Evolutionary conservation across 768 basidiomycete genomes (phyloP).

Genomic region (Daedalea quercina): DNA sequence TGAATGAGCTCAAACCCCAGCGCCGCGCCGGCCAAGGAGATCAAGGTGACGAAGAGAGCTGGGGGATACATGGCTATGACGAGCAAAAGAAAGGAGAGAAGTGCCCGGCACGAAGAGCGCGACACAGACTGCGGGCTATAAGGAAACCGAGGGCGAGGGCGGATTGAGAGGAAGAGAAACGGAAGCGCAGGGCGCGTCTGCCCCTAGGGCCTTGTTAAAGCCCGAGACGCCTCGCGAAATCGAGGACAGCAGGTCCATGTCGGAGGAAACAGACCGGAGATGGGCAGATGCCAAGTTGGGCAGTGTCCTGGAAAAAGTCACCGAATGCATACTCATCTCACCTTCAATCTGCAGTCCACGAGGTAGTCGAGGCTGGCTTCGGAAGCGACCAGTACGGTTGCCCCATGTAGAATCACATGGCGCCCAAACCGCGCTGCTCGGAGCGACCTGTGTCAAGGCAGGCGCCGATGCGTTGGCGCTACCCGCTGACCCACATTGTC

Average conservation of each 20-base stretch:
- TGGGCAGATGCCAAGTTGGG: neutral
- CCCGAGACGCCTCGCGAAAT: too few species aligned
- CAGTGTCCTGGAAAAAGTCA: neutral
- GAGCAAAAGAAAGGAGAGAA: neutral
- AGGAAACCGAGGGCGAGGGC: neutral
- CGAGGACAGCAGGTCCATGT: neutral
- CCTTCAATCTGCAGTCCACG: neutral
- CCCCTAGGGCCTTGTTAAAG: too few species aligned
- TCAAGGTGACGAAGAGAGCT: neutral
- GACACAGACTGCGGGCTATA: neutral
- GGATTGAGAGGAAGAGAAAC: neutral
- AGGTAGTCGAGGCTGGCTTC: neutral
- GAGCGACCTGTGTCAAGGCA: neutral
- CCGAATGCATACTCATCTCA: neutral
- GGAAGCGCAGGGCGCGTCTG: neutral
- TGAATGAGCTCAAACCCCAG: slow-evolving; percentile 28
- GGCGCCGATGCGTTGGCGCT: too few species aligned
- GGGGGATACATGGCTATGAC: slow-evolving; percentile 6
- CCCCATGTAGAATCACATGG: slow-evolving; percentile 3
- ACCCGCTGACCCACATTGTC: too few species aligned
- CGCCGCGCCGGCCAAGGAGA: slow-evolving; percentile 4
- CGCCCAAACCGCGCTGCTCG: neutral
- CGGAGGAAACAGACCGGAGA: neutral
- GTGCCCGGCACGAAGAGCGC: neutral
- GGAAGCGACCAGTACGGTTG: neutral